Evolutionary conservation across 2,329 filamentous ascomycete genomes (phyloP).

Genomic region (Chalara sp.): DNA sequence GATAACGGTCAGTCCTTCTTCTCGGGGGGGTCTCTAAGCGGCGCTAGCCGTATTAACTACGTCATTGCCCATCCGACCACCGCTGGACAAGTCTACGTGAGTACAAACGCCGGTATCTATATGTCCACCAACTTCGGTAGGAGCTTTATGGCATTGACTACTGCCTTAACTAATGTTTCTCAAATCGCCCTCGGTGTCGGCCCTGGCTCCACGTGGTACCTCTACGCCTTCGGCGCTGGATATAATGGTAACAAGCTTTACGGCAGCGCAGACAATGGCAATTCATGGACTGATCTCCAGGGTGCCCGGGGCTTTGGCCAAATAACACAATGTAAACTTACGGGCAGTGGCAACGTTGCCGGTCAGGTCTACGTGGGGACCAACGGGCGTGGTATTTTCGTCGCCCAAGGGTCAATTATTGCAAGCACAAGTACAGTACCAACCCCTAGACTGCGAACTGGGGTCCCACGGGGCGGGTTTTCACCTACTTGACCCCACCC

Average conservation of each 20-base stretch:
- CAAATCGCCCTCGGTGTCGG: constrained; percentile 8
- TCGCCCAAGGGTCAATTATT: constrained; percentile 13
- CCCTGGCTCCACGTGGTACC: constrained; percentile 4
- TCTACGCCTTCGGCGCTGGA: constrained; percentile 14
- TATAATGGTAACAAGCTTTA: constrained; percentile 9
- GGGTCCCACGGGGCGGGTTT: too few relatives aligned
- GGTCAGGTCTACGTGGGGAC: constrained; percentile 28
- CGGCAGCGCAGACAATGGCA: constrained; percentile 9
- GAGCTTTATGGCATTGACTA: constrained; percentile 6
- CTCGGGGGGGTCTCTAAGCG: constrained; percentile 16
- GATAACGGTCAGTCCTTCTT: constrained; percentile 40
- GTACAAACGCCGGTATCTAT: constrained; percentile 47
- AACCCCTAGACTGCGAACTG: too few relatives aligned
- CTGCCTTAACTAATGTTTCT: neutral
- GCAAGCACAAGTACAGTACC: neutral
- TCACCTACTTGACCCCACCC: too few relatives aligned
- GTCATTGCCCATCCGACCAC: constrained; percentile 41
- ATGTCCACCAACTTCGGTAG: constrained; percentile 42
- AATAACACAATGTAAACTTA: constrained; percentile 1
- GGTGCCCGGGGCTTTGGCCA: constrained; percentile 20
- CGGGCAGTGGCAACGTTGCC: constrained; percentile 21
- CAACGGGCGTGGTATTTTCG: constrained; percentile 29
- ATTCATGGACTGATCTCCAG: constrained; percentile 10
- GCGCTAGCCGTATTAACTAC: constrained; percentile 46
- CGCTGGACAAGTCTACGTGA: constrained; percentile 54